Evolutionary conservation across 108 stramenopile genomes (phyloP).

Genomic region (Phaeodactylum tricornutum): DNA sequence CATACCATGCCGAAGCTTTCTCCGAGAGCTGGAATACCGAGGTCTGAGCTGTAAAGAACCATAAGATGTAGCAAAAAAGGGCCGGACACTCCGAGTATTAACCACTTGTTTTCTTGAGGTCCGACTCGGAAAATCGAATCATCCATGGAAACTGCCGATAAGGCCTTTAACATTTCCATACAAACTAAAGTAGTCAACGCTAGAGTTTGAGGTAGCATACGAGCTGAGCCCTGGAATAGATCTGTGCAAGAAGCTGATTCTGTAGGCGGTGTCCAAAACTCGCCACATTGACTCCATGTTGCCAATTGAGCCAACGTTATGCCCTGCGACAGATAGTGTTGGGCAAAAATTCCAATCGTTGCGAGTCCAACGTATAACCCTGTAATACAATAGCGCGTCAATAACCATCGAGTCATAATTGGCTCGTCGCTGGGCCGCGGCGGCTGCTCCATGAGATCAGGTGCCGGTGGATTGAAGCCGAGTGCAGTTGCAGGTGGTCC

Average conservation of each 20-base stretch:
- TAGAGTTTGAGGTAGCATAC: constrained; percentile 82
- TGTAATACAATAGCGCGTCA: constrained; percentile 88
- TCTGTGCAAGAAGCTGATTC: constrained; percentile 39
- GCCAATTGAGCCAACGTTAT: constrained; percentile 27
- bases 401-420: constrained; percentile 93
- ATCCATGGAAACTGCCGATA: constrained; percentile 94
- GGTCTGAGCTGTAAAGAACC: constrained; percentile 65
- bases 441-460: constrained; percentile 75
- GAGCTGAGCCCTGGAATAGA: constrained; percentile 71
- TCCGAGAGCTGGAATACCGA: constrained; percentile 58
- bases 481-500: constrained; percentile 97
- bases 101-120: constrained; percentile 82
- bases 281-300: constrained; percentile 44
- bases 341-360: constrained; percentile 88
- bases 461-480: constrained; percentile 95
- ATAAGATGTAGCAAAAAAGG: constrained; percentile 85
- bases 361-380: constrained; percentile 95
- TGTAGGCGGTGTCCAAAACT: constrained; percentile 29
- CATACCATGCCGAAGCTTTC: constrained; percentile 83
- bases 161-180: constrained; percentile 95
- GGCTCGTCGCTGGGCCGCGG: constrained; percentile 91
- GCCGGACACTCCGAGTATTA: constrained; percentile 82
- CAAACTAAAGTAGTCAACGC: constrained; percentile 88
- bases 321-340: constrained; percentile 75
- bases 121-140: constrained; percentile 80